phyloP scores from a whole-genome alignment of 2,329 filamentous ascomycete species.

The Beauveria sp. region DNA sequence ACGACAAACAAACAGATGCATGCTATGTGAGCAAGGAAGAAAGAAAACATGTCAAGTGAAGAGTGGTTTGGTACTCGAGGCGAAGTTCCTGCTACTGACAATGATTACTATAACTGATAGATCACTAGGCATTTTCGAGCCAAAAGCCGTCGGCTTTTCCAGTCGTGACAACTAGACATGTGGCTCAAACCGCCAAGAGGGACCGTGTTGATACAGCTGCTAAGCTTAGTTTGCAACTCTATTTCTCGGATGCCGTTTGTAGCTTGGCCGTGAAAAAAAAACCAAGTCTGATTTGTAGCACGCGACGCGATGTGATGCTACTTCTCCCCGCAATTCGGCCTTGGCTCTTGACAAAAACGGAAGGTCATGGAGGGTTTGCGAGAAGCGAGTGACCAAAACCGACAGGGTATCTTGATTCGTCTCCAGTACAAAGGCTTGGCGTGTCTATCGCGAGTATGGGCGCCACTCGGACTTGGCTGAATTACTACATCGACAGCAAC shows the following conservation, averaged over 20 bases:
- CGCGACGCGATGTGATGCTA: neutral
- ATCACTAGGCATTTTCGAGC: no score
- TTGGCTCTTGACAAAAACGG: neutral
- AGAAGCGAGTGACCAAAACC: neutral
- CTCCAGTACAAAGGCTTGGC: neutral
- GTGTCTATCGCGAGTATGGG: neutral
- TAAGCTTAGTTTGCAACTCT: neutral
- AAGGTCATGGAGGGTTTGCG: neutral
- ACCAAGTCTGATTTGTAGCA: neutral
- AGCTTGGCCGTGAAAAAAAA: neutral
- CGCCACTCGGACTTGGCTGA: neutral
- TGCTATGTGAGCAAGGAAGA: no score
- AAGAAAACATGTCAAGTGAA: no score
- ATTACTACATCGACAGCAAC: neutral
- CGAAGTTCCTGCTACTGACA: no score
- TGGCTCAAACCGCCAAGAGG: neutral
- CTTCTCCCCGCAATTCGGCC: neutral
- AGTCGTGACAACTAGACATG: neutral
- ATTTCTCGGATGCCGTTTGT: neutral
- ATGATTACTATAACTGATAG: no score
- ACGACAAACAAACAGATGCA: no score
- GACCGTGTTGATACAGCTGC: neutral
- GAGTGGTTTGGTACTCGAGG: no score
- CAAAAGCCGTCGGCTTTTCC: no score
- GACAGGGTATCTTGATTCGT: neutral